Percentiles rank a stretch among this genome's conserved stretches.
Evolutionary conservation across 2,329 filamentous ascomycete genomes (phyloP).

Genomic region (Trichophyton schoenleinii): DNA sequence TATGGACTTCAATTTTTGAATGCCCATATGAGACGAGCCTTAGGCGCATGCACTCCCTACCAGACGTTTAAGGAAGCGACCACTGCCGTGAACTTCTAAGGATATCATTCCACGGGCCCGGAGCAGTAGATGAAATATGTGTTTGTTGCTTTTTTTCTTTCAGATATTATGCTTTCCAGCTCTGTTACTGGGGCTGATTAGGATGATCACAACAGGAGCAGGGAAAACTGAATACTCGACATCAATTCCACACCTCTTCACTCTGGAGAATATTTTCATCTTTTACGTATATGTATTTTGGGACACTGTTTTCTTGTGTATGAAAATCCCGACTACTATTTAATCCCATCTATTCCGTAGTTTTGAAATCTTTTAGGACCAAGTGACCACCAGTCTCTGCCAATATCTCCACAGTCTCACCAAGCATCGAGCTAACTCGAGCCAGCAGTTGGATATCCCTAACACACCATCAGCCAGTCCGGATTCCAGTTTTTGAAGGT

Average conservation of each 20-base stretch:
- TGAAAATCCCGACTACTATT: background rate
- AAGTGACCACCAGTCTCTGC: background rate
- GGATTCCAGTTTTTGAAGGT: background rate
- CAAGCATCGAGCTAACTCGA: background rate
- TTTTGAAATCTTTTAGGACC: background rate
- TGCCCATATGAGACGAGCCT: slow-evolving; percentile 74
- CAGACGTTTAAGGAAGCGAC: slow-evolving; percentile 65
- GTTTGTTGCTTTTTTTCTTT: background rate
- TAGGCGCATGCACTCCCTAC: slow-evolving; percentile 78
- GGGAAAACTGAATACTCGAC: background rate
- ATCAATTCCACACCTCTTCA: too few species aligned
- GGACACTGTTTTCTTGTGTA: too few species aligned
- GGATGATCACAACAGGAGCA: background rate
- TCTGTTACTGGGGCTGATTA: background rate
- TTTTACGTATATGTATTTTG: too few species aligned
- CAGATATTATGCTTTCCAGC: background rate
- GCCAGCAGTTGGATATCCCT: background rate
- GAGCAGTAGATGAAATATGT: background rate
- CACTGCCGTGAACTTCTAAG: slow-evolving; percentile 3
- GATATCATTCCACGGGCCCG: background rate
- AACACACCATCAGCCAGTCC: too few species aligned
- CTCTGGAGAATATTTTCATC: too few species aligned
- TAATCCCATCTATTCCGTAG: background rate
- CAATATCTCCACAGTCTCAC: background rate
- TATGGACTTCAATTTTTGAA: slow-evolving; percentile 82